phyloP scores from a whole-genome alignment of 495 filamentous ascomycete genomes.

The Trichoderma parareesei region DNA sequence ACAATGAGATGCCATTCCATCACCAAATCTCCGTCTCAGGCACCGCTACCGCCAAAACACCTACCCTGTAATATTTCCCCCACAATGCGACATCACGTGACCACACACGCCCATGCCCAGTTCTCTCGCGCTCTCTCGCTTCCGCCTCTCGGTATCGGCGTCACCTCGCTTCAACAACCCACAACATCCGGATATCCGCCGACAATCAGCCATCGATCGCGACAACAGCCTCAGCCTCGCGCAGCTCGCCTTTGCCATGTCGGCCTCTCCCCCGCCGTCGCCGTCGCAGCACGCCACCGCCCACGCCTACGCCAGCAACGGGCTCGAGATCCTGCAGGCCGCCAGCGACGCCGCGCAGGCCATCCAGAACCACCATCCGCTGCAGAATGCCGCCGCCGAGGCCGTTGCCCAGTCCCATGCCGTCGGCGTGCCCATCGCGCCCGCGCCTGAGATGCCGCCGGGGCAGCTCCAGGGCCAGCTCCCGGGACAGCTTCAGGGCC shows the following conservation, averaged over 20 bases:
- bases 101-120: not conserved
- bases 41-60: not conserved
- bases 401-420: slow-evolving; percentile 6
- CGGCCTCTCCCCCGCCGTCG: slow-evolving; percentile 6
- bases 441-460: not conserved
- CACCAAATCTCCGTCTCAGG: too few relatives aligned
- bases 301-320: slow-evolving; percentile 15
- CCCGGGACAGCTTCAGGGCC: not conserved
- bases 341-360: slow-evolving; percentile 12
- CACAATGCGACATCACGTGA: not conserved
- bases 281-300: slow-evolving; percentile 9
- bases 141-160: slow-evolving; percentile 4
- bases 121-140: not conserved
- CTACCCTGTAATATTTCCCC: not conserved
- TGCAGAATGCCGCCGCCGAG: slow-evolving; percentile 19
- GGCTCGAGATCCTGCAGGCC: slow-evolving; percentile 13
- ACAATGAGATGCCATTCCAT: too few relatives aligned
- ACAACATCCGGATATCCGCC: slow-evolving; percentile 8
- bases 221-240: not conserved
- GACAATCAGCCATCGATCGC: slow-evolving; percentile 11
- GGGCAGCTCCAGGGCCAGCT: slow-evolving; percentile 2
- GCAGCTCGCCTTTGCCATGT: not conserved
- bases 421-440: slow-evolving; percentile 8
- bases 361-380: slow-evolving; percentile 11
- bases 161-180: slow-evolving; percentile 10